Evolutionary conservation across 2,329 filamentous ascomycete genomes (phyloP).

Genomic region (Ophiocordyceps camponoti-rufipedis): DNA sequence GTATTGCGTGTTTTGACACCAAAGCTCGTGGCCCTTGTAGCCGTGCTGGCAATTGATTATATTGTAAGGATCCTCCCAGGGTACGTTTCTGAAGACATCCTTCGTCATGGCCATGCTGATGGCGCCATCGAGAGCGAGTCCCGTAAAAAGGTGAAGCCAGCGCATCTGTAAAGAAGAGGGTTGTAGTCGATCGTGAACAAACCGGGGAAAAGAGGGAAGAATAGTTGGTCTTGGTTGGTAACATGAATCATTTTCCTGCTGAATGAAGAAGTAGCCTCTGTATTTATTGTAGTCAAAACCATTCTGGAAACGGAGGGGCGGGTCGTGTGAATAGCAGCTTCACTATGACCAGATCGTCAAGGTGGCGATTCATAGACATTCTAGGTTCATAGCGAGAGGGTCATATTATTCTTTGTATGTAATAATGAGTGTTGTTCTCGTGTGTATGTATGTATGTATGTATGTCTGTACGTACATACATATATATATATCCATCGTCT

Average conservation of each 20-base stretch:
- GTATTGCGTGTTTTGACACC: background rate
- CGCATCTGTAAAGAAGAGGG: too few relatives aligned
- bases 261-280: too few relatives aligned
- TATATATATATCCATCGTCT: background rate
- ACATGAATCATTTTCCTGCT: too few relatives aligned
- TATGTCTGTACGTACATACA: background rate
- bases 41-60: background rate
- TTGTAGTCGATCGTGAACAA: too few relatives aligned
- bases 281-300: too few relatives aligned
- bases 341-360: too few relatives aligned
- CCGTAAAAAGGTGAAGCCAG: too few relatives aligned
- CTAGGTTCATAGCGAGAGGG: background rate
- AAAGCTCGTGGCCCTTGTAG: background rate
- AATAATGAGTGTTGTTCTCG: background rate
- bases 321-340: too few relatives aligned
- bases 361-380: background rate
- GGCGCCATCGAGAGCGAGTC: background rate
- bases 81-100: background rate
- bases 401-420: background rate
- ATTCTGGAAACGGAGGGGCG: too few relatives aligned
- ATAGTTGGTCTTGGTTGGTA: too few relatives aligned
- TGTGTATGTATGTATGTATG: background rate
- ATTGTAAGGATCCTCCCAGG: background rate
- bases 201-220: too few relatives aligned
- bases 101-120: background rate